Evolutionary conservation across 2,329 filamentous ascomycete species (phyloP).

Genomic region (Tolypocladium endophyticum): DNA sequence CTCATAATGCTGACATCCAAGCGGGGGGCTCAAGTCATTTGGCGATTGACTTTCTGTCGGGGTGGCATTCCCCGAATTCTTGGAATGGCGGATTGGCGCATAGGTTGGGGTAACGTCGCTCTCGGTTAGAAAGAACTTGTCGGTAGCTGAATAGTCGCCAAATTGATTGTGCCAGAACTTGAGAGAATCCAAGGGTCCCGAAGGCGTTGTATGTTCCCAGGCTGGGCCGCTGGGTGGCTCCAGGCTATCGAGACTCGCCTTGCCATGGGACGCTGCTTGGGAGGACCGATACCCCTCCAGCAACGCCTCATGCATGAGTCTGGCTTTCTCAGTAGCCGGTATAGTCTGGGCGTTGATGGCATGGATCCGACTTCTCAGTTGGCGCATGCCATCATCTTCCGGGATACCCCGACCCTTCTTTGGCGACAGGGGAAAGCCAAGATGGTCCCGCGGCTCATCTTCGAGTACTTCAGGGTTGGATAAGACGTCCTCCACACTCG

Average conservation of each 20-base stretch:
- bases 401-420: conserved; percentile 37
- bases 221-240: conserved; percentile 12
- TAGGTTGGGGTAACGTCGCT: conserved; percentile 60
- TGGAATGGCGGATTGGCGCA: conserved; percentile 40
- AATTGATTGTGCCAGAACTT: conserved; percentile 47
- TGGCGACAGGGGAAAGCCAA: conserved; percentile 20
- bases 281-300: conserved; percentile 53
- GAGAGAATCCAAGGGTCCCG: conserved; percentile 40
- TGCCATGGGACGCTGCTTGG: conserved; percentile 3
- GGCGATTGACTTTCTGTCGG: conserved; percentile 9
- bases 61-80: conserved; percentile 34
- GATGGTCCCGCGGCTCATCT: conserved; percentile 18
- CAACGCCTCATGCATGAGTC: conserved; percentile 59
- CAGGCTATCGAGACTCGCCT: conserved; percentile 6
- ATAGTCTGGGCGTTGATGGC: conserved; percentile 54
- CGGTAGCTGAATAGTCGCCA: conserved; percentile 24
- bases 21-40: conserved; percentile 27
- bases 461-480: conserved; percentile 10
- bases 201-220: conserved; percentile 29
- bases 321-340: conserved; percentile 54
- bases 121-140: conserved; percentile 40
- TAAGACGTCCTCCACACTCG: conserved; percentile 18
- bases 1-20: conserved; percentile 89
- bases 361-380: conserved; percentile 56
- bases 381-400: conserved; percentile 70